Evolutionary conservation across 768 basidiomycete genomes (phyloP), one percentile per base, ranked within the genome.

Genomic region (Coprinellus micaceus): DNA sequence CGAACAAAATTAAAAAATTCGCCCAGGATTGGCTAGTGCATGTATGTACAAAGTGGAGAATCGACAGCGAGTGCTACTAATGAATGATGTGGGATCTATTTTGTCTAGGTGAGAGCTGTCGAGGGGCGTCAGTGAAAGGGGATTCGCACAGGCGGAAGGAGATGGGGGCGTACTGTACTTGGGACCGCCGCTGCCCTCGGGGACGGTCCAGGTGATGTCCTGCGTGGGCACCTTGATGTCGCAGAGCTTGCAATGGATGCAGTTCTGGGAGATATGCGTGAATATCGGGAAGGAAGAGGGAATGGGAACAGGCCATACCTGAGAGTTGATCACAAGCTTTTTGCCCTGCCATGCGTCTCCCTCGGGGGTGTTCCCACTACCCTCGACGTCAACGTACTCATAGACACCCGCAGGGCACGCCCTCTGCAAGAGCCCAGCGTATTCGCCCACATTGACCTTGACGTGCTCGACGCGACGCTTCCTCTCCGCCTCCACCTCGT

Each of bases 341-440:
- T 89, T 91, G 6, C 94, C 92, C 24, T 78, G 78, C 79, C 87
- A 92, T 46, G 82, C 83, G 22, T 70, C 67, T 33, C 71, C 60
- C 17, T 63, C 64, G 37, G 40, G 61, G 7, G 33, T 33, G 13
- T 33, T 33, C 54, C 61, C 60, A 30, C 61, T 63, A 15, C 61
- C 61, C 47, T 69, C 71, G 5, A 60, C 60, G n/a, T 88, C 86
- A 2, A 95, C 87, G 66, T 99, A 99, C 73, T 99, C 96, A 69
- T 99, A 99, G 39, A 98, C 96, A 3, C 85, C 91, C 0, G 97
- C 96, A 1, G 96, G 96, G 70, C 96, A 99, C 3, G 88, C 95
- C 4, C 84, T 79, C 0, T 88, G 88, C n/a, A 99, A 77, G 24
- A 98, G 69, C 6, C 94, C 93, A 0, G 90, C 96, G 67, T 86